Evolutionary conservation across 768 basidiomycete genomes (phyloP).

Genomic region (Lyophyllum shimeji): DNA sequence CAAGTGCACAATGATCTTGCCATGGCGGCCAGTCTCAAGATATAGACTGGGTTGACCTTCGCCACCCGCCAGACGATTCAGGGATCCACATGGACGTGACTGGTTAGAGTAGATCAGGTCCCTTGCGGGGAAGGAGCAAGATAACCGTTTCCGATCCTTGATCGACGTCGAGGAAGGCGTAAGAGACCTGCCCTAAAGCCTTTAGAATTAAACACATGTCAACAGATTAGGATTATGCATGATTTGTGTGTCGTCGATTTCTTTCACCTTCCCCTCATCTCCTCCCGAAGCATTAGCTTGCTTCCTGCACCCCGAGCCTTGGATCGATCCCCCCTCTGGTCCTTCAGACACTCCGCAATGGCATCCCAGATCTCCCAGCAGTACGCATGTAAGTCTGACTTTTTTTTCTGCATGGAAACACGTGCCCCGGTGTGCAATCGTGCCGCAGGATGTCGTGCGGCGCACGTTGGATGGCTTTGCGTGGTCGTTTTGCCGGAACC

Average conservation of each 20-base stretch:
- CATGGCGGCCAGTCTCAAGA: not conserved
- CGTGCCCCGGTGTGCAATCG: conserved; percentile 8
- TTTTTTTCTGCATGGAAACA: conserved; percentile 15
- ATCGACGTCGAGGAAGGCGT: not conserved
- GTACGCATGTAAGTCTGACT: conserved; percentile 70
- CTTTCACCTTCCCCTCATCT: conserved; percentile 18
- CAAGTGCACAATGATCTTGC: not conserved
- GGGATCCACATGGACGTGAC: not conserved
- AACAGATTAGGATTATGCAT: conserved; percentile 10
- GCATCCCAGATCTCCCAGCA: conserved; percentile 76
- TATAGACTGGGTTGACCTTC: too few relatives aligned
- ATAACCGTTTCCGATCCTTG: not conserved
- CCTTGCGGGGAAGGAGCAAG: not conserved
- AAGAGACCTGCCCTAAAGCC: conserved; percentile 11
- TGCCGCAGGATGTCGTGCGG: not conserved
- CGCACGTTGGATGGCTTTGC: not conserved
- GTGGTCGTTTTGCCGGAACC: not conserved
- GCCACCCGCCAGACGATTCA: not conserved
- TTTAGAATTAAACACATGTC: conserved; percentile 13
- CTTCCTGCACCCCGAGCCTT: conserved; percentile 47
- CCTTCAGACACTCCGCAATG: conserved; percentile 45
- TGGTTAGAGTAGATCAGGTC: not conserved
- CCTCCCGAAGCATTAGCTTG: conserved; percentile 79
- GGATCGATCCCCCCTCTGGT: conserved; percentile 27
- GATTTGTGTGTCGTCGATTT: not conserved